Evolutionary conservation across 306 rosid species (phyloP), one percentile per base, ranked within the genome.

Genomic region (Castanea sativa): DNA sequence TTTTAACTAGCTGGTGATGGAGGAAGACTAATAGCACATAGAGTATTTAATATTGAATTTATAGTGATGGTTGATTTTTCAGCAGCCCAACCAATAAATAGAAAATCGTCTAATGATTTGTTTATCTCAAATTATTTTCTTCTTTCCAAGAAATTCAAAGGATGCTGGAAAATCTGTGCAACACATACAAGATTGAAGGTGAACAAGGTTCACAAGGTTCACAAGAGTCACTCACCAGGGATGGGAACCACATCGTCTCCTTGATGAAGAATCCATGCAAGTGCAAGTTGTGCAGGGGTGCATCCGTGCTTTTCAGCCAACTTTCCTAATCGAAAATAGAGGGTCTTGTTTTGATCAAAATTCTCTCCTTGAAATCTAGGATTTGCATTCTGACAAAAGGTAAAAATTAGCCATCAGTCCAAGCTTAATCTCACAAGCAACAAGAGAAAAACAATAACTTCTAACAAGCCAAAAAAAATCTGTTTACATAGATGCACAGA

Each of bases 331-430:
- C 76, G 59, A 35, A 41, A 67, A 77, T 86, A 92, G 3, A 90
- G 45, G 71, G 58, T 51, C 84, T 87, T 90, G 91, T 89, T 90
- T 70, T 85, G 84, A 76, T 90, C 92, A 8, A 90, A 75, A 78
- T 90, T 90, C 53, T 88, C 91, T 55, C 88, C 97, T 75, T 12
- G 80, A 15, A 90, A 77, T 77, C 94, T 87, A 73, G 97, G 97
- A 73, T 79, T 79, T 16, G 43, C 14, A 35, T 75, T 79, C 97
- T 90, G 85, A 49, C 32, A 70, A 79, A 79, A 79, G 49, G n/a
- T 55, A 27, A 49, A 53, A 18, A 71, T 64, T 21, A 49, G 69
- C 38, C 64, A 79, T 52, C 32, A 53, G 55, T 43, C 61, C 41
- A 38, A 11, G 52, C 27, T 19, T 71, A 74, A 10, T 57, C 51